phyloP scores from a whole-genome alignment of 163 green algal species.

The Scenedesmus sp. region DNA sequence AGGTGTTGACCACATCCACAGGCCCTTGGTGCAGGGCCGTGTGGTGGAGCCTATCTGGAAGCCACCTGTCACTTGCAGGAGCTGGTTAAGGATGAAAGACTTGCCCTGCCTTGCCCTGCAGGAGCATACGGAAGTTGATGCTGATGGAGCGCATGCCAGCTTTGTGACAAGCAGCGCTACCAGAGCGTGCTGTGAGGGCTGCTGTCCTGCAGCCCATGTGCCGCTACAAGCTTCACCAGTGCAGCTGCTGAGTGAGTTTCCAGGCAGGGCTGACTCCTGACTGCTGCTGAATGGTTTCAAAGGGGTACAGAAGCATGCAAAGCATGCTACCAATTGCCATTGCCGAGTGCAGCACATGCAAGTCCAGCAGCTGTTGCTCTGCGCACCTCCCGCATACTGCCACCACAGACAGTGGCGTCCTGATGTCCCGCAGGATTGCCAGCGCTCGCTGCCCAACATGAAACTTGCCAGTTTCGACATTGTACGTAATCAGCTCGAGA shows the following conservation, averaged over 20 bases:
- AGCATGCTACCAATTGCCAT: no score
- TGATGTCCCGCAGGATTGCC: slow-evolving; percentile 61
- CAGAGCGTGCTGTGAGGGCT: not conserved
- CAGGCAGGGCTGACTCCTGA: not conserved
- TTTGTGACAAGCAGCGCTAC: not conserved
- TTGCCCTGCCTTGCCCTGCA: slow-evolving; percentile 64
- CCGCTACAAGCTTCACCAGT: not conserved
- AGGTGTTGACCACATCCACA: slow-evolving; percentile 93
- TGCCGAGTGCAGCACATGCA: not conserved
- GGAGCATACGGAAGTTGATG: not conserved
- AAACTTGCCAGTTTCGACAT: slow-evolving; percentile 82
- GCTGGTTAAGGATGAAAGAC: slow-evolving; percentile 55
- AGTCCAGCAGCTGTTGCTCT: slow-evolving; percentile 32
- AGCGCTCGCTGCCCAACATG: slow-evolving; percentile 82
- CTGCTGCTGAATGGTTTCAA: no score
- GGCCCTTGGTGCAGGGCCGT: slow-evolving; percentile 87
- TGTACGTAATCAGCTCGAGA: slow-evolving; percentile 85
- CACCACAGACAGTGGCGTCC: slow-evolving; percentile 87
- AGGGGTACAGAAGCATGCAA: no score
- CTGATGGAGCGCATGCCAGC: not conserved
- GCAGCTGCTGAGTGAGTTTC: not conserved
- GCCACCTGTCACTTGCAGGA: slow-evolving; percentile 52
- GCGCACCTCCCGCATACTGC: slow-evolving; percentile 89
- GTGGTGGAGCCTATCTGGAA: slow-evolving; percentile 73
- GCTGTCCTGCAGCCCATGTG: not conserved